Base-by-base conservation (phyloP, 306 rosid genomes). In the Glycine latifolia region DNA sequence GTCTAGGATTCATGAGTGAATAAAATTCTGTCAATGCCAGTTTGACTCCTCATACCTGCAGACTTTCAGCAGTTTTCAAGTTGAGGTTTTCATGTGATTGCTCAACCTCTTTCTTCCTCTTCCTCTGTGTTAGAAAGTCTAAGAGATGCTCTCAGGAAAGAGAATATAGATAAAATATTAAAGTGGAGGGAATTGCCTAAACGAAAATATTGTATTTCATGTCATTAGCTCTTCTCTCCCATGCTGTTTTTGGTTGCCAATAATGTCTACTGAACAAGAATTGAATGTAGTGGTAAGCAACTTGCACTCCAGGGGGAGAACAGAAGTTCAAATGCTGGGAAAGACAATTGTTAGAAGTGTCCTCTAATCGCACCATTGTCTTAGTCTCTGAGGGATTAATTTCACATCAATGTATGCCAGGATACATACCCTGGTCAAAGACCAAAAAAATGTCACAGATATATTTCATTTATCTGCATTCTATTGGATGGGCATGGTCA, bases 281-380 rank as follows among this genome's bases (percentile, higher is more conserved):
- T 13, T 6, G 46, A 20, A 71, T 49, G 4, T 47, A 1, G 2
- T 71, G 20, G 59, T 37, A 67, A 41, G 16, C 52, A 67, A 67
- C 13, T 52, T 7, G 13, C 53, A 41, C 52, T 39, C 14, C 5
- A 41, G 3, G 26, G 50, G 71, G 26, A 13, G 26, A 50, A 50
- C 61, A 20, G 4, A 50, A 49, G 67, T 39, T 74, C 67, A 74
- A 6, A 16, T 41, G 20, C 55, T 56, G 12, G 33, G 48, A 63
- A 47, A 46, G 33, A 71, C 59, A 44, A 60, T 47, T 44, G 26
- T 13, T 76, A 31, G 39, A 73, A 76, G 80, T n/a, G n/a, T 47
- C 31, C 50, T 16, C 58, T 46, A 44, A 58, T 44, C 5, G 46
- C 33, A 59, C 48, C 12, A 60, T 31, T 46, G 59, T 66, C 26